Evolutionary conservation across 371 early-diverging fungal genomes (phyloP).

Genomic region (Apophysomyces variabilis): DNA sequence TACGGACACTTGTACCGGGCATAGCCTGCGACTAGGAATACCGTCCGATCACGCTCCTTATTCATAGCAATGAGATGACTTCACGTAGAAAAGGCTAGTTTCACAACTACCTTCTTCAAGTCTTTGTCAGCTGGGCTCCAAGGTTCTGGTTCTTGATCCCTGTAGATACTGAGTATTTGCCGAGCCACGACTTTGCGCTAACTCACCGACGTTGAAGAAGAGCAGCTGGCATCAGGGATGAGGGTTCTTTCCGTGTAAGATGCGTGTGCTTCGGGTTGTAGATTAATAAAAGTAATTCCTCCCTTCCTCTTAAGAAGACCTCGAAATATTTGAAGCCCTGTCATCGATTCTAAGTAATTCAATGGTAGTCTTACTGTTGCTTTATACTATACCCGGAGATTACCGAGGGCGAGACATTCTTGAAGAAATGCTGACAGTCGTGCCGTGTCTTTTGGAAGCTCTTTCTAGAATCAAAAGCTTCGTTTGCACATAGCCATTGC

Average conservation of each 20-base stretch:
- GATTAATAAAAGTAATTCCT: slow-evolving; percentile 73
- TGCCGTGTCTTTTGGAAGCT: slow-evolving; percentile 21
- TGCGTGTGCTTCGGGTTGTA: not conserved
- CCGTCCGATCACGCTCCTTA: slow-evolving; percentile 54
- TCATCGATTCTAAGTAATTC: not conserved
- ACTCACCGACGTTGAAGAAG: not conserved
- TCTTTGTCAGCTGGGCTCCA: slow-evolving; percentile 58
- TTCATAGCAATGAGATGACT: slow-evolving; percentile 9
- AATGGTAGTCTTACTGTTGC: not conserved
- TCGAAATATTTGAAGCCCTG: slow-evolving; percentile 82
- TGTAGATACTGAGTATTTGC: slow-evolving; percentile 16
- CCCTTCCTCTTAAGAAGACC: slow-evolving; percentile 72
- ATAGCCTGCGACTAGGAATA: slow-evolving; percentile 80
- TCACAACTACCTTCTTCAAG: slow-evolving; percentile 41
- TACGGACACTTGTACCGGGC: slow-evolving; percentile 81
- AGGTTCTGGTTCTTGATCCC: slow-evolving; percentile 31
- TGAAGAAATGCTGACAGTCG: slow-evolving; percentile 58
- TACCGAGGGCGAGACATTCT: slow-evolving; percentile 54
- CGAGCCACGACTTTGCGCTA: not conserved
- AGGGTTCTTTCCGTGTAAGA: slow-evolving; percentile 11
- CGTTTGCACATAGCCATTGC: not conserved
- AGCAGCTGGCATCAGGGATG: slow-evolving; percentile 19
- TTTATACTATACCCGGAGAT: slow-evolving; percentile 19
- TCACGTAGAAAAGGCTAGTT: slow-evolving; percentile 8
- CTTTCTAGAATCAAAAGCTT: not conserved